Evolutionary conservation across 1,139 yeast genomes (phyloP).

Genomic region (Yamadazyma epiphylla): DNA sequence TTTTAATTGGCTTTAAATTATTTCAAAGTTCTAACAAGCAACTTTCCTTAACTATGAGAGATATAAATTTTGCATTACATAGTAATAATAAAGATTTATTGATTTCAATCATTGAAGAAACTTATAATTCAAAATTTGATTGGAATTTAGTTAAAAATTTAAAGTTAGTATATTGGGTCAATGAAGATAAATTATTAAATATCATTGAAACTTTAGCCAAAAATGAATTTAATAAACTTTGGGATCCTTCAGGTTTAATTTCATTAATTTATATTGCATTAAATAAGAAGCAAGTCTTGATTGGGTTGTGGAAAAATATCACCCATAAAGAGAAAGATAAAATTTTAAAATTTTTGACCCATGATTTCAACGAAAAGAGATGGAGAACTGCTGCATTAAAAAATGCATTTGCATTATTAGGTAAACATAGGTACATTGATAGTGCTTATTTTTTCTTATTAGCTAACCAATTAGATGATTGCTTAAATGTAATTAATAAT

Average conservation of each 20-base stretch:
- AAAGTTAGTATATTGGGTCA: conserved; percentile 75
- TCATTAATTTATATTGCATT: conserved; percentile 77
- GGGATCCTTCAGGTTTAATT: conserved; percentile 72
- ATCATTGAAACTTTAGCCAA: conserved; percentile 68
- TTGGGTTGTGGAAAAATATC: conserved; percentile 80
- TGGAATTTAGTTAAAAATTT: conserved; percentile 62
- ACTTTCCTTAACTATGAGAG: conserved; percentile 63
- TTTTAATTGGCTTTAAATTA: conserved; percentile 67
- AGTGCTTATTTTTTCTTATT: conserved; percentile 88
- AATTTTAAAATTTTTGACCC: conserved; percentile 68
- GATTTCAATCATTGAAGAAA: conserved; percentile 49
- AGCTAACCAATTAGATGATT: conserved; percentile 75
- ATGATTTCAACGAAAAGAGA: conserved; percentile 69
- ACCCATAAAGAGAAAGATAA: conserved; percentile 81
- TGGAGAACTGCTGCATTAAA: conserved; percentile 90
- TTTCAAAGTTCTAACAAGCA: conserved; percentile 49
- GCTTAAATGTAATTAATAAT: conserved; percentile 66
- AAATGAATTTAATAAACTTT: conserved; percentile 54
- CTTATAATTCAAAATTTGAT: conserved; percentile 40
- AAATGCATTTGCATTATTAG: conserved; percentile 85
- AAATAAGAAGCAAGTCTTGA: conserved; percentile 67
- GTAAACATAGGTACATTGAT: conserved; percentile 82
- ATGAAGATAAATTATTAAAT: conserved; percentile 41
- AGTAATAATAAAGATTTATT: conserved; percentile 73
- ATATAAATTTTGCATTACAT: conserved; percentile 83